phyloP scores from a whole-genome alignment of 768 basidiomycete species.

The Chalciporus chontae region DNA sequence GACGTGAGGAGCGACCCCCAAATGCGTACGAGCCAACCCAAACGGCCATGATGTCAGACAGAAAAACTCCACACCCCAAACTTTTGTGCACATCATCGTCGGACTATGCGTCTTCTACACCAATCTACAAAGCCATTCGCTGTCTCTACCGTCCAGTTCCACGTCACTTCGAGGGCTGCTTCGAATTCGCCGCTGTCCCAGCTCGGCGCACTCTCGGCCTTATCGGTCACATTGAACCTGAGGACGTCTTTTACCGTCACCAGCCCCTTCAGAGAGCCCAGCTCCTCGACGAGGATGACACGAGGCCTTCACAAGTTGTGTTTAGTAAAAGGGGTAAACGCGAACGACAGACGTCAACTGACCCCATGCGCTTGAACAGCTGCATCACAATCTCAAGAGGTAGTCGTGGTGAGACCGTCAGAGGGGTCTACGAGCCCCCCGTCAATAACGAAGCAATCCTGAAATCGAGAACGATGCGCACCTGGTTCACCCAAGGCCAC shows the following conservation, averaged over 20 bases:
- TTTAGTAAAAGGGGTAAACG: not conserved
- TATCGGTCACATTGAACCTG: slow-evolving; percentile 69
- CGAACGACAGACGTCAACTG: slow-evolving; percentile 30
- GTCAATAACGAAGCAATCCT: not conserved
- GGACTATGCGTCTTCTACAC: slow-evolving; percentile 22
- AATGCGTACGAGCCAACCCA: not conserved
- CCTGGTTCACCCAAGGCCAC: slow-evolving; percentile 95
- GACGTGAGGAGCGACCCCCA: not conserved
- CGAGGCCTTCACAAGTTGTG: slow-evolving; percentile 60
- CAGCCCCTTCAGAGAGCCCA: slow-evolving; percentile 77
- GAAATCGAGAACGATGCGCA: slow-evolving; percentile 27
- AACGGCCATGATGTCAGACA: not conserved
- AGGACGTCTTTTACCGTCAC: slow-evolving; percentile 97
- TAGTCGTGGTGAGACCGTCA: slow-evolving; percentile 88
- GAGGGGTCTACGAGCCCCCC: slow-evolving; percentile 66
- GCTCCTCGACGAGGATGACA: slow-evolving; percentile 91
- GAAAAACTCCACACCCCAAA: not conserved
- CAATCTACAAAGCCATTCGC: slow-evolving; percentile 30
- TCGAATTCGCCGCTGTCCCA: slow-evolving; percentile 68
- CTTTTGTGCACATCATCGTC: slow-evolving; percentile 16
- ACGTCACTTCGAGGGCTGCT: slow-evolving; percentile 57
- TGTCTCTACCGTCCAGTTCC: slow-evolving; percentile 47
- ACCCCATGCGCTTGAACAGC: slow-evolving; percentile 98
- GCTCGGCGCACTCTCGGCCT: slow-evolving; percentile 42
- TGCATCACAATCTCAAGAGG: slow-evolving; percentile 98